A percentile compares a stretch with the other conserved stretches of the same genome.
Conservation (phyloP, 768 basidiomycete genomes). For the Podaxis rugospora region DNA sequence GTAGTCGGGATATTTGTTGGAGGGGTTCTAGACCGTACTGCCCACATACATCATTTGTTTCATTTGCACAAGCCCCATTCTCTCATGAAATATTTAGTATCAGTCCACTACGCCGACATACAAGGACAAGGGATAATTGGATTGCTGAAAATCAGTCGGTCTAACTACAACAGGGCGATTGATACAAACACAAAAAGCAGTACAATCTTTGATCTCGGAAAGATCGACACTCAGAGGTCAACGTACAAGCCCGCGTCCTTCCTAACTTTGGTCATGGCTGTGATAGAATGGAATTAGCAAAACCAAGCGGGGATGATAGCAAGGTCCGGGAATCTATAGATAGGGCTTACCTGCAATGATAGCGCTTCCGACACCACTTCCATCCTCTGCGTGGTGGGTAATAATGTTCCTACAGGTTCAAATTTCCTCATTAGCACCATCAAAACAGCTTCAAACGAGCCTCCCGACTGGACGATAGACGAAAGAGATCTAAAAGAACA, state of each 20-base stretch:
- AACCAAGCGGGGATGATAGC: background rate
- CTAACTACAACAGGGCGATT: background rate
- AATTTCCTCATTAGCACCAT: background rate
- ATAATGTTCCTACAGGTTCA: slow-evolving; percentile 49
- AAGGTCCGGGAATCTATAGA: background rate
- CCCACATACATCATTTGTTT: background rate
- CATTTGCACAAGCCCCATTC: background rate
- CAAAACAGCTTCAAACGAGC: background rate
- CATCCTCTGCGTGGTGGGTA: slow-evolving; percentile 85
- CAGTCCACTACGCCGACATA: background rate
- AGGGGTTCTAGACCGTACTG: background rate
- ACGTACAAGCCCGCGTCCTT: slow-evolving; percentile 60
- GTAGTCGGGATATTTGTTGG: background rate
- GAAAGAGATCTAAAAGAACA: background rate
- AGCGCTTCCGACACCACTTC: slow-evolving; percentile 92
- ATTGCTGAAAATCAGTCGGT: background rate
- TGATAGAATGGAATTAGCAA: background rate
- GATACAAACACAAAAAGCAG: slow-evolving; percentile 6
- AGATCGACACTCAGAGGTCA: slow-evolving; percentile 34
- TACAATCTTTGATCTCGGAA: background rate
- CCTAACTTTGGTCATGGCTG: slow-evolving; percentile 88
- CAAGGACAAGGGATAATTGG: background rate
- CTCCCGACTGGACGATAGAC: slow-evolving; percentile 1
- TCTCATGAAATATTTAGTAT: background rate
- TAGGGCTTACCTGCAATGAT: slow-evolving; percentile 69